These are phyloP conservation scores for Tolypocladium pustulatum DNA, from an alignment of 2,329 filamentous ascomycete genomes.

Conservation along the genomic window DNA sequence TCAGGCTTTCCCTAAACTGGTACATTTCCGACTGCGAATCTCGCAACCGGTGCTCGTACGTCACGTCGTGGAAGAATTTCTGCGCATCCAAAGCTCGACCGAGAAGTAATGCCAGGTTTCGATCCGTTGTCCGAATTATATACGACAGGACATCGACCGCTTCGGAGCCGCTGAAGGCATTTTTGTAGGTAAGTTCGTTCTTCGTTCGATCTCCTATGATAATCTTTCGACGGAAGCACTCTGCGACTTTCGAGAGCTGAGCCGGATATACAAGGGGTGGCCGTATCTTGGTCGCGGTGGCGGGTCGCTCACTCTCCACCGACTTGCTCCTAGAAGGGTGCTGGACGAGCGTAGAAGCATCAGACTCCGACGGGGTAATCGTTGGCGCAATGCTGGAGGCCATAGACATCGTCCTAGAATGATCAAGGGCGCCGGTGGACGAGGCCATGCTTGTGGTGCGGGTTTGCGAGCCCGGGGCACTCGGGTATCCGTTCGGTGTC, in stretches of 20 bases:
- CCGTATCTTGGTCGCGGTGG: slow-evolving; percentile 47
- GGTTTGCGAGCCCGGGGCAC: slow-evolving; percentile 42
- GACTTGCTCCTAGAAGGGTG: slow-evolving; percentile 48
- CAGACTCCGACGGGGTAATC: slow-evolving; percentile 50
- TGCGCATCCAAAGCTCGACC: slow-evolving; percentile 91
- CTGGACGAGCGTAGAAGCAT: slow-evolving; percentile 39
- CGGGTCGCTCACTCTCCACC: slow-evolving; percentile 43
- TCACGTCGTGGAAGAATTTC: slow-evolving; percentile 98
- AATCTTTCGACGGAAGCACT: slow-evolving; percentile 85
- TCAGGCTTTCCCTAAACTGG: slow-evolving; percentile 87
- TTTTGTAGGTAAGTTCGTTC: slow-evolving; percentile 95
- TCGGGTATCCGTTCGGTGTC: slow-evolving; percentile 26
- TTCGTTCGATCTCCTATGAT: slow-evolving; percentile 81
- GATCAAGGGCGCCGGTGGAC: slow-evolving; percentile 35
- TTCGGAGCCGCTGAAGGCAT: slow-evolving; percentile 90
- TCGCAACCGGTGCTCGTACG: slow-evolving; percentile 88
- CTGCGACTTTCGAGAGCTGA: slow-evolving; percentile 81
- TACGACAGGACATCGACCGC: slow-evolving; percentile 92
- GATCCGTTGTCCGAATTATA: slow-evolving; percentile 93
- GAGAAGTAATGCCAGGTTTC: slow-evolving; percentile 83
- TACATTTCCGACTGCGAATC: slow-evolving; percentile 95
- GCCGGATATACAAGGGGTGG: slow-evolving; percentile 90
- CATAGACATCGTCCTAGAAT: slow-evolving; percentile 76
- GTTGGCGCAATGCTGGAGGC: slow-evolving; percentile 71
- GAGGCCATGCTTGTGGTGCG: slow-evolving; percentile 53